phyloP scores from a whole-genome alignment of 345 rosid species.

The Murraya koenigii region DNA sequence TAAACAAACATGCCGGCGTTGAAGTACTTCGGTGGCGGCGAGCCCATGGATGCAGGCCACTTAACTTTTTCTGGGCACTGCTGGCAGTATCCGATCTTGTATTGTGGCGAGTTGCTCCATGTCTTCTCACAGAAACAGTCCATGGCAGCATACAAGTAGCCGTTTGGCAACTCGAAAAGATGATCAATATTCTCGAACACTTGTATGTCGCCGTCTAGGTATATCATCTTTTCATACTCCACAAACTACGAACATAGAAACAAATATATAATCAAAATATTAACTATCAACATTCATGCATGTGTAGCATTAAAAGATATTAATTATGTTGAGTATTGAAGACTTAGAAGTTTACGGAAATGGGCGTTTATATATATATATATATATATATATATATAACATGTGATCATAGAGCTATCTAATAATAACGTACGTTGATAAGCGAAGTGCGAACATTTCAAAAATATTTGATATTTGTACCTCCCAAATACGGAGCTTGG shows the following conservation, averaged over 20 bases:
- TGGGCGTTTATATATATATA: too few species aligned
- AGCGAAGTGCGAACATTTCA: too few species aligned
- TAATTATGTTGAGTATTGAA: too few species aligned
- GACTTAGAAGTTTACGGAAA: too few species aligned
- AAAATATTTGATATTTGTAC: slow-evolving; percentile 22
- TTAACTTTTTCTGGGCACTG: slow-evolving; percentile 54
- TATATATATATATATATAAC: too few species aligned
- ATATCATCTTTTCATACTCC: slow-evolving; percentile 64
- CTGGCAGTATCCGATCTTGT: slow-evolving; percentile 62
- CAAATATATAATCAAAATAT: not conserved
- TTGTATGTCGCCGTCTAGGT: slow-evolving; percentile 68
- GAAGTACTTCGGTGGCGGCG: slow-evolving; percentile 56
- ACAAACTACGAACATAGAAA: slow-evolving; percentile 35
- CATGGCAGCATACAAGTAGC: slow-evolving; percentile 57
- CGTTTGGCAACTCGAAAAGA: slow-evolving; percentile 44
- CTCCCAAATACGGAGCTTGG: slow-evolving; percentile 83
- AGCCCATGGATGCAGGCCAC: slow-evolving; percentile 43
- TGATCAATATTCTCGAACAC: slow-evolving; percentile 61
- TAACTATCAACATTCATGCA: not conserved
- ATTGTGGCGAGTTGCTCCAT: slow-evolving; percentile 45
- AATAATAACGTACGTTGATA: too few species aligned
- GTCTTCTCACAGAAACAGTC: slow-evolving; percentile 63
- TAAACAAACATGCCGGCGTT: slow-evolving; percentile 70
- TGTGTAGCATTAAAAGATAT: not conserved
- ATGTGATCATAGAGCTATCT: not conserved